These are phyloP conservation scores for Solanum hybrid DNA, from an alignment of 305 asterid species.

Conservation along the genomic window DNA sequence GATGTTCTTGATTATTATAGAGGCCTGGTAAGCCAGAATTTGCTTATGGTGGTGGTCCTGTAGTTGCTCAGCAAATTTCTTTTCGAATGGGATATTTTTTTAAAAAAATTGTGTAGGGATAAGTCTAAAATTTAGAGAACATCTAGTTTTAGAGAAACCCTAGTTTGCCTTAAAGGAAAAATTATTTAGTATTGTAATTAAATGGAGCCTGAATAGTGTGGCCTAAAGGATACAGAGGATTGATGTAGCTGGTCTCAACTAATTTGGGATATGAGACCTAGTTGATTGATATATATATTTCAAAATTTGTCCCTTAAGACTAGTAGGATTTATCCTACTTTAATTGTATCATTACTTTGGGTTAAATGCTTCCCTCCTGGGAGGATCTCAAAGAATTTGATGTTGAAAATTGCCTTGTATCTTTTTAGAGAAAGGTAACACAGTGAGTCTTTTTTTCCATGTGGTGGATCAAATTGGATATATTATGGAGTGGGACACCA, in stretches of 20 bases:
- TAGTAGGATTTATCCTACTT: not conserved
- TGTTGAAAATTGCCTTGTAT: not conserved
- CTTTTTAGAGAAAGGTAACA: not conserved
- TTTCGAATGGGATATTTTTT: not conserved
- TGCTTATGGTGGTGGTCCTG: not conserved
- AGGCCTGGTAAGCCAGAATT: slow-evolving; percentile 32
- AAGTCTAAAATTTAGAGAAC: not conserved
- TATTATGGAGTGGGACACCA: not conserved
- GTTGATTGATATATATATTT: not conserved
- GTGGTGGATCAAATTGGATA: not conserved
- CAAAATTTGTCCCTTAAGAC: not conserved
- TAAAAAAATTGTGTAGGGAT: not conserved
- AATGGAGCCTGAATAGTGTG: not conserved
- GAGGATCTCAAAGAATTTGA: not conserved
- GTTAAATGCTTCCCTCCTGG: not conserved
- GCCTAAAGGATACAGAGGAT: not conserved
- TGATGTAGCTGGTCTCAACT: not conserved
- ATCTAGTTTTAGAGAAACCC: not conserved
- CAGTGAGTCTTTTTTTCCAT: not conserved
- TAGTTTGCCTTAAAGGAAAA: not conserved
- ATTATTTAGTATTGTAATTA: not conserved
- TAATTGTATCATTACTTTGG: not conserved
- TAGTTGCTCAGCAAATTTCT: not conserved
- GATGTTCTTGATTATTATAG: slow-evolving; percentile 65
- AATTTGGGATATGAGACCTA: not conserved